Evolutionary conservation across 164 flowering plant genomes (phyloP), one percentile per base, ranked within the genome.

Genomic region (Vitis amurensis): DNA sequence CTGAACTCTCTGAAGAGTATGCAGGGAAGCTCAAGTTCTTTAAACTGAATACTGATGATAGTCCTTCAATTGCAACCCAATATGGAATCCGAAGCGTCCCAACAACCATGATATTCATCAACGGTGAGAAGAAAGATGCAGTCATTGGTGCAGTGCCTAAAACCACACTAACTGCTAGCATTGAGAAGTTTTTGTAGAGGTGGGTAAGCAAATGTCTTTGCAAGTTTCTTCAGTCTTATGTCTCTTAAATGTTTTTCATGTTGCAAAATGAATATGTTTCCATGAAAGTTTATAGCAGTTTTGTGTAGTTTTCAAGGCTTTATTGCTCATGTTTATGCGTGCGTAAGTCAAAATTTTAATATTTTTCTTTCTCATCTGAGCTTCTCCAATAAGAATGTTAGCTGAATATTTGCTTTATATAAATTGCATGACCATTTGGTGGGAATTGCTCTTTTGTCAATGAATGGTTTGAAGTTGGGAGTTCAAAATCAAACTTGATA

Each of bases 101-200:
- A 27, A 74, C 80, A 1, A 60, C 73, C 63, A 64, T 79, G 73
- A 63, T 79, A 63, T 79, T 79, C 62, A 50, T 16, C 53, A 47
- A 76, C 5, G 79, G 82, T 9, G 82, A 79, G 77, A 79, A 76
- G 77, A 79, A 79, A 71, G 79, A 76, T 47, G 29, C 68, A 0
- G 67, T 79, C 10, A 55, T 79, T 13, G 82, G 82, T 3, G 82
- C 80, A 10, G 80, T 79, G 37, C 80, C 77, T n/a, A 79, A 76
- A 60, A 48, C 76, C 30, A 72, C 79, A 13, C 71, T 79, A 3
- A 61, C 69, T 27, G 48, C 65, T 5, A 72, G 69, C 73, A 75
- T 75, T 2, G 79, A 79, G 50, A 79, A 79, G 17, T 72, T 67
- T 68, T 29, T 76, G 19, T 68, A 67, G 49, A 68, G 47, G 37